phyloP scores from a whole-genome alignment of 495 filamentous ascomycete species.

The Barbatosphaeria neglecta region DNA sequence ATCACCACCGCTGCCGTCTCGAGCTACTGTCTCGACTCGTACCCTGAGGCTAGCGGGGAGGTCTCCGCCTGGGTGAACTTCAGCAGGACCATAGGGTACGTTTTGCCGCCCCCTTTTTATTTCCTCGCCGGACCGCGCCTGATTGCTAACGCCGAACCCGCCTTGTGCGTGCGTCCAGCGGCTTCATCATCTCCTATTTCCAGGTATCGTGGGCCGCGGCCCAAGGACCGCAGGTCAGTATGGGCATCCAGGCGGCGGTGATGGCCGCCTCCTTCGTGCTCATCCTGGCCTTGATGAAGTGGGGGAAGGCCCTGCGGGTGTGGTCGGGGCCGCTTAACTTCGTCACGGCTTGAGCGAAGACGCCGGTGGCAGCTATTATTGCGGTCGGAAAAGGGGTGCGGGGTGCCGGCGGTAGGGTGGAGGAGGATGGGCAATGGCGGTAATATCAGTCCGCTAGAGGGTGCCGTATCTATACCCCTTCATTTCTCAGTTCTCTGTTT shows the following conservation, averaged over 20 bases:
- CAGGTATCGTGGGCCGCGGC: conserved; percentile 26
- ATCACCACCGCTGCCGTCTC: conserved; percentile 50
- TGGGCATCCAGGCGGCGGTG: conserved; percentile 41
- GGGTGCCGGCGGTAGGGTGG: no score
- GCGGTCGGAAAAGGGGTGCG: no score
- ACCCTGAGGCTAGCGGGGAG: conserved; percentile 45
- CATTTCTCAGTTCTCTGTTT: no score
- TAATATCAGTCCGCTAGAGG: no score
- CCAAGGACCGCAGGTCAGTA: conserved; percentile 26
- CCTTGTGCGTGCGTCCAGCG: no score
- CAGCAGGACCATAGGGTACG: conserved; percentile 24
- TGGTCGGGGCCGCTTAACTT: conserved; percentile 15
- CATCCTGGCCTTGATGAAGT: conserved; percentile 28
- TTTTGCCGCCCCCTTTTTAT: background rate
- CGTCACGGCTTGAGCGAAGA: conserved; percentile 2
- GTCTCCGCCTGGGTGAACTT: conserved; percentile 43
- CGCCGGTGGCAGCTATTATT: no score
- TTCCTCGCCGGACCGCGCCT: background rate
- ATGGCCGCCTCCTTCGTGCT: conserved; percentile 27
- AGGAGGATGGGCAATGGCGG: no score
- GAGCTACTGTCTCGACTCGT: conserved; percentile 49
- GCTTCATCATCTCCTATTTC: conserved; percentile 42
- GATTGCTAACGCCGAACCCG: background rate
- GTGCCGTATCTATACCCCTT: no score
- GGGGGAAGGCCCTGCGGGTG: conserved; percentile 31